A percentile compares a stretch with the other conserved stretches of the same genome.
phyloP scores from a whole-genome alignment of 2,329 filamentous ascomycete species.

The Microdochium trichocladiopsis region DNA sequence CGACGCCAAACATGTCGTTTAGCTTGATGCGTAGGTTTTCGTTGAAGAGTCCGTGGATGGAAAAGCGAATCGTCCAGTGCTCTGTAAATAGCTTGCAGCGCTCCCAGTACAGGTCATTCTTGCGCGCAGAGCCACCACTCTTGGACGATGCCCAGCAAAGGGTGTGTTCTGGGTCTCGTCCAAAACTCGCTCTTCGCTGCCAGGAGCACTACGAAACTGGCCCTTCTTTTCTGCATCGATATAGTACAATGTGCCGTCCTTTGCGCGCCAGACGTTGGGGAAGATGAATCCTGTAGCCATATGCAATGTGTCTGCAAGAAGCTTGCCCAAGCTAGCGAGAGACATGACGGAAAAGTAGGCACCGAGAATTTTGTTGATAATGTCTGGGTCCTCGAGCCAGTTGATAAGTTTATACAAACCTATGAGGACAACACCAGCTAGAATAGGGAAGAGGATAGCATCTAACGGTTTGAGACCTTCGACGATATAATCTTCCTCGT shows the following conservation, averaged over 20 bases:
- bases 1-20: conserved; percentile 47
- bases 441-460: conserved; percentile 75
- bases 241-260: conserved; percentile 33
- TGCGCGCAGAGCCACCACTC: conserved; percentile 15
- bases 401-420: conserved; percentile 85
- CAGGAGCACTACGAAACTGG: conserved; percentile 25
- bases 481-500: conserved; percentile 45
- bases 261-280: conserved; percentile 58
- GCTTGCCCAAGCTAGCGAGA: conserved; percentile 65
- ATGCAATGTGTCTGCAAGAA: conserved; percentile 66
- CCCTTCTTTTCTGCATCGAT: conserved; percentile 32
- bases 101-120: conserved; percentile 34
- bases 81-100: conserved; percentile 40
- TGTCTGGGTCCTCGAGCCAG: conserved; percentile 72
- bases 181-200: conserved; percentile 14
- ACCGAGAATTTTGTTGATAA: conserved; percentile 77
- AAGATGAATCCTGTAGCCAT: conserved; percentile 63
- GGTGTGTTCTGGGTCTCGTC: conserved; percentile 27
- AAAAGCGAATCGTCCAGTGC: conserved; percentile 42
- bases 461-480: conserved; percentile 67
- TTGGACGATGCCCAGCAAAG: conserved; percentile 26
- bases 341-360: conserved; percentile 79
- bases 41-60: conserved; percentile 42
- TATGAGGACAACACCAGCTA: conserved; percentile 65
- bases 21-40: conserved; percentile 46